Evolutionary conservation across 257 asterid genomes (phyloP), one percentile per base, ranked within the genome.

Genomic region (Orobanche coerulescens): DNA sequence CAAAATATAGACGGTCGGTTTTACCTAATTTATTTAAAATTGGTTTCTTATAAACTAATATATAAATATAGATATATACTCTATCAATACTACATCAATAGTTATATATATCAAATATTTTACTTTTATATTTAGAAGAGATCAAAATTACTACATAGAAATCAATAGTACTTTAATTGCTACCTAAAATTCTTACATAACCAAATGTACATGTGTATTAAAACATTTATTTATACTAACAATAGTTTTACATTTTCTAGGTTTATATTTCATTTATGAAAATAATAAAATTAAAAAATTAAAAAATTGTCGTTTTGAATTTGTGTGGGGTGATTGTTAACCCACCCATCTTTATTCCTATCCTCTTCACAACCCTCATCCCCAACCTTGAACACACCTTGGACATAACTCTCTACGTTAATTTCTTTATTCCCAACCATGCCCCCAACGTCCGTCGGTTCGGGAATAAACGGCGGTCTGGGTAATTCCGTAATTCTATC

Each of bases 391-490:
- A 93, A 89, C 65, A 83, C 88, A 22, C 79, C 79, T 13, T 81
- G 69, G 40, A 89, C 94, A 16, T 78, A 89, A 24, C 74, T 68
- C 73, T 89, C 99, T 79, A 93, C 73, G 60, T 89, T 92, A 51
- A 86, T 81, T 55, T 74, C 72, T 31, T 59, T 69, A 61, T 75
- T 82, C 14, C 81, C 90, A 2, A 12, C 68, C 36, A 36, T 58
- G 63, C 79, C 95, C 79, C 74, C 89, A 1, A 51, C 78, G 33
- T 66, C 80, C 79, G 71, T 76, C 4, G 68, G 22, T n/a, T 61
- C 81, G 0, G 99, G 97, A 31, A 93, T 87, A 70, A 69, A 86
- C 75, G 99, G 99, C 31, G 99, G 95, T 50, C 97, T 68, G 43
- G 87, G 76, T 73, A 93, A 73, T 46, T 81, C 83, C 58, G 83